phyloP scores from a whole-genome alignment of 495 filamentous ascomycete genomes.

The Penicillium paxilli region DNA sequence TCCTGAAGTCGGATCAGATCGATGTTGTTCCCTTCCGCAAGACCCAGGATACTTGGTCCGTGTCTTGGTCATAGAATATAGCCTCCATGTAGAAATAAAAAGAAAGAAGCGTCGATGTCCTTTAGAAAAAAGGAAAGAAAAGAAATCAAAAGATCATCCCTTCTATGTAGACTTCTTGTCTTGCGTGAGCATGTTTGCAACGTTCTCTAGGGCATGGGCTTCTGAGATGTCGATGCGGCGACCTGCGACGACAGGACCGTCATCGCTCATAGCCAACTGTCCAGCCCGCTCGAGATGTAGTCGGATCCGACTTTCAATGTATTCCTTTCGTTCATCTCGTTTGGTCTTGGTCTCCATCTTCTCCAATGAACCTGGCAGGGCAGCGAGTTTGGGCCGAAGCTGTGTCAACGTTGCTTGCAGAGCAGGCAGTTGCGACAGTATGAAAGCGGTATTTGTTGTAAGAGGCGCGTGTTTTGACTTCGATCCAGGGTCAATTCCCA shows the following conservation, averaged over 20 bases:
- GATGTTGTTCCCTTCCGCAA: slow-evolving; percentile 72
- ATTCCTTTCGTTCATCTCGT: slow-evolving; percentile 63
- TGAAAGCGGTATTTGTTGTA: slow-evolving; percentile 76
- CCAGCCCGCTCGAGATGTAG: slow-evolving; percentile 48
- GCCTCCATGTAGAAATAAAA: slow-evolving; percentile 1
- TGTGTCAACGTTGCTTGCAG: slow-evolving; percentile 65
- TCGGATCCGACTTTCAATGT: slow-evolving; percentile 69
- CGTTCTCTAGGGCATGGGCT: slow-evolving; percentile 47
- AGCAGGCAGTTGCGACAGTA: slow-evolving; percentile 75
- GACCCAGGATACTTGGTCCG: slow-evolving; percentile 65
- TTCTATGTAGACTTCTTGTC: slow-evolving; percentile 19
- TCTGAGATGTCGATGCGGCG: slow-evolving; percentile 44
- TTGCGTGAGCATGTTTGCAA: slow-evolving; percentile 45
- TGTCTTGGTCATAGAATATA: slow-evolving; percentile 41
- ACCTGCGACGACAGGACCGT: slow-evolving; percentile 39
- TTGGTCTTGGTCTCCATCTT: slow-evolving; percentile 36
- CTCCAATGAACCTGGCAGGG: slow-evolving; percentile 42
- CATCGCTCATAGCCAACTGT: slow-evolving; percentile 38
- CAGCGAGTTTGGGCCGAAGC: slow-evolving; percentile 60
- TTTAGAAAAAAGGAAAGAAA: slow-evolving; percentile 5
- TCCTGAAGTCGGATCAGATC: slow-evolving; percentile 49
- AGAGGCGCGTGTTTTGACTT: slow-evolving; percentile 48
- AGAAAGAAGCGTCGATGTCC: too few relatives aligned
- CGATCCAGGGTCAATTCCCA: slow-evolving; percentile 38
- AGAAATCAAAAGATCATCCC: slow-evolving; percentile 7